phyloP scores from a whole-genome alignment of 176 grass and related monocot genomes.

The Ensete glaucum region DNA sequence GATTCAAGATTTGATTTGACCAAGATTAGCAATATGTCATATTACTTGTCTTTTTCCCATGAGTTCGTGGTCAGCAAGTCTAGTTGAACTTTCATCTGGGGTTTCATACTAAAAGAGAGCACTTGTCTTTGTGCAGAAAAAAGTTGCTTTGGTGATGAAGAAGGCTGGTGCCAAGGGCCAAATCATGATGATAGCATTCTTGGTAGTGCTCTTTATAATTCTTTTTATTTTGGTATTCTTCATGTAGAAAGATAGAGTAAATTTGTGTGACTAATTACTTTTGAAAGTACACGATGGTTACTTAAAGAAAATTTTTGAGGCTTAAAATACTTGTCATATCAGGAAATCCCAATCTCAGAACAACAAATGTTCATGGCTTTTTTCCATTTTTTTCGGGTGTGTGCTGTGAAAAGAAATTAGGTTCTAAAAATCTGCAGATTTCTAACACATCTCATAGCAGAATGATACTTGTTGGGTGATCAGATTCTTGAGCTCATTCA shows the following conservation, averaged over 20 bases:
- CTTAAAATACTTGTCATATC: slow-evolving; percentile 1
- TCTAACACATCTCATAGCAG: no score
- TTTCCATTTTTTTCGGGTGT: no score
- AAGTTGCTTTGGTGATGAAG: slow-evolving; percentile 93
- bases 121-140: slow-evolving; percentile 40
- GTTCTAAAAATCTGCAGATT: no score
- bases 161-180: slow-evolving; percentile 73
- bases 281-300: background rate
- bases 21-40: no score
- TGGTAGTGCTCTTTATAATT: slow-evolving; percentile 76
- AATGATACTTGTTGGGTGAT: no score
- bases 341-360: background rate
- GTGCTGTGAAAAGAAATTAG: no score
- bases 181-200: slow-evolving; percentile 75
- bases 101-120: background rate
- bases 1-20: no score
- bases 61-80: no score
- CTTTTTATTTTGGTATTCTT: slow-evolving; percentile 93
- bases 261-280: background rate
- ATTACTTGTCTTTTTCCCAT: no score
- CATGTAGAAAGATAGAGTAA: slow-evolving; percentile 22
- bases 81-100: no score
- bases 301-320: background rate
- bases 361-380: no score
- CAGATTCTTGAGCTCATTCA: no score